Base-by-base conservation (phyloP, 2,329 filamentous ascomycete species). In the Metarhizium robertsii region DNA sequence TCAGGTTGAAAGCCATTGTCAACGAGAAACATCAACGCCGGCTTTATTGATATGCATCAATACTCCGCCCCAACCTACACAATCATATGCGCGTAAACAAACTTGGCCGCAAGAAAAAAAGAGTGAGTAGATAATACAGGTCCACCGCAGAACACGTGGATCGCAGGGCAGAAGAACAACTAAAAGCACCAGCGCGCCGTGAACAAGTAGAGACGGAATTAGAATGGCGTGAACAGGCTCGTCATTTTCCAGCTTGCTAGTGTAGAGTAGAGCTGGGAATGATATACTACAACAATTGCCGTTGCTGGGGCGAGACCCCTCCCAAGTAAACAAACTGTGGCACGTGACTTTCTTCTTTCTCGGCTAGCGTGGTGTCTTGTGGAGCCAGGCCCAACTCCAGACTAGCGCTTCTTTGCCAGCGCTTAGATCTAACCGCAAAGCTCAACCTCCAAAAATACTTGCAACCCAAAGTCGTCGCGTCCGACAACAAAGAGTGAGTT, bases 1-100 rank as follows among this genome's bases (percentile, higher is more conserved):
- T 67, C 60, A 62, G 57, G 57, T 68, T 66, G 58, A 69, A 71
- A 53, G 71, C 64, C 71, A 73, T 73, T 45, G 55, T 58, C 46
- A 55, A 54, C 55, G 43, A 58, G 60, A 55, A 54, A 58, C 65
- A 67, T 66, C 55, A 25, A 32, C 38, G 29, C 48, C 38, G 34
- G 43, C 46, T 52, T 53, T 49, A 49, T 57, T 52, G 55, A 50
- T 52, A 49, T 46, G 55, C 34, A 36, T 40, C 18, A 16, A 40
- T 52, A 32, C 40, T 36, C 29, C 42, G 48, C 47, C n/a, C n/a
- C 38, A 52, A 38, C 48, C 29, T 30, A 36, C 42, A 42, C 43
- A 36, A 49, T 30, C 56, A 48, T 54, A 42, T 50, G 53, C 47
- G 55, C 62, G 57, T 64, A 66, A 67, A 67, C 60, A 48, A 30